phyloP scores from a whole-genome alignment of 345 rosid species.

The Lagerstroemia speciosa region DNA sequence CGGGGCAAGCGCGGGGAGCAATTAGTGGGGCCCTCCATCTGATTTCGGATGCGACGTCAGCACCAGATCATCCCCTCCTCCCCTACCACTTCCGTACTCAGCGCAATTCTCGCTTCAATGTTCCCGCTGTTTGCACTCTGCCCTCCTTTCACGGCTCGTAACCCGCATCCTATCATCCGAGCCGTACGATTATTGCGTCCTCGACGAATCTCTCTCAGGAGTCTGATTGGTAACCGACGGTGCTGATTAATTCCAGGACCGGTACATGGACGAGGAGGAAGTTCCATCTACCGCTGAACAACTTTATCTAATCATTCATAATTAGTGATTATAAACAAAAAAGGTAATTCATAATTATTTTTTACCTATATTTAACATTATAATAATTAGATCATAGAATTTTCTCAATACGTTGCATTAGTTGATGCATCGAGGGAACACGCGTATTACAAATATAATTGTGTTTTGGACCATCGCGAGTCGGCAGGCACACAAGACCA shows the following conservation, averaged over 20 bases:
- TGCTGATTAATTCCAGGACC: not conserved
- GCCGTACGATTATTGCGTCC: not conserved
- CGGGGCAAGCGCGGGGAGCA: conserved; percentile 60
- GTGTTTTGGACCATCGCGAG: too few species aligned
- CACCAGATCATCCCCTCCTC: conserved; percentile 47
- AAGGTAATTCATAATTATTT: too few species aligned
- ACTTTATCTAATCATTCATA: too few species aligned
- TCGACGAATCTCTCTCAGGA: not conserved
- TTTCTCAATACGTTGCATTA: too few species aligned
- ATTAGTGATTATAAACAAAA: too few species aligned
- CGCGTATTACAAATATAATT: too few species aligned
- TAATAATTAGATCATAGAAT: too few species aligned
- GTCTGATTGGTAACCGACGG: not conserved
- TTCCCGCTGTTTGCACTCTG: conserved; percentile 2
- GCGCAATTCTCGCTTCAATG: conserved; percentile 47
- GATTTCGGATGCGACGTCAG: conserved; percentile 59
- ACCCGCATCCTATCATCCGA: not conserved
- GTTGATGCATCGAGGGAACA: too few species aligned
- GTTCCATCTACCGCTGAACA: too few species aligned
- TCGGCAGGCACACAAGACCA: too few species aligned
- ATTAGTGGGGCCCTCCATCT: conserved; percentile 47
- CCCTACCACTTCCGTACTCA: conserved; percentile 11
- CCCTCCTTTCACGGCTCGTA: not conserved
- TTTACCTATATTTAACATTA: too few species aligned
- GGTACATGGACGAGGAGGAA: too few species aligned